Evolutionary conservation across 148 eudicot species (phyloP).

Genomic region (Silene latifolia): DNA sequence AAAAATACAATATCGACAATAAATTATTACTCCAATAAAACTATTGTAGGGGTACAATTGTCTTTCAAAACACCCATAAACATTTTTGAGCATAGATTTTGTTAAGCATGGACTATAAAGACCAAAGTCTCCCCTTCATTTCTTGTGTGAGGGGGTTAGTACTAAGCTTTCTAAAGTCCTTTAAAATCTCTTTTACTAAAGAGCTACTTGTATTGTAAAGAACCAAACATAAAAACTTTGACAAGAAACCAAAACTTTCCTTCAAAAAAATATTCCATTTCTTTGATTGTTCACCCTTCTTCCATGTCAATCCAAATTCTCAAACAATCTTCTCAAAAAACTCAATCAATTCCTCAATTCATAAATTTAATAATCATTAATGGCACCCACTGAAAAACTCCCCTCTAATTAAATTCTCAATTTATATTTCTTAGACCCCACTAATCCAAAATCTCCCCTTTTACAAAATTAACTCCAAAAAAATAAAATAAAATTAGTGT

Average conservation of each 20-base stretch:
- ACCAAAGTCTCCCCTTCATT: no score
- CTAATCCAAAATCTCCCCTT: background rate
- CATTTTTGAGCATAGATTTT: no score
- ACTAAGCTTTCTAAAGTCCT: no score
- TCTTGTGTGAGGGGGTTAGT: no score
- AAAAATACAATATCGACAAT: no score
- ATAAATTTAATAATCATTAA: background rate
- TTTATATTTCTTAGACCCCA: constrained; percentile 2
- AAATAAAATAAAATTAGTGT: background rate
- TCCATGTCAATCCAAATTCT: background rate
- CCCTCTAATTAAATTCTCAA: background rate
- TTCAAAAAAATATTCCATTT: background rate
- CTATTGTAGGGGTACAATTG: no score
- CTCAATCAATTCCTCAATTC: background rate
- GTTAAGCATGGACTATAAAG: no score
- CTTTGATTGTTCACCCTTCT: background rate
- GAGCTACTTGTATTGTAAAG: no score
- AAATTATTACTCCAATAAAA: no score
- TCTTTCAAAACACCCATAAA: no score
- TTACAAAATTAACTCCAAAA: no score
- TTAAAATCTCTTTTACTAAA: no score
- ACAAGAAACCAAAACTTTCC: background rate
- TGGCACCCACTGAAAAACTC: background rate
- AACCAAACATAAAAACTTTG: background rate
- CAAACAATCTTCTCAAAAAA: background rate